A percentile compares a stretch with the other conserved stretches of the same genome.
These are phyloP conservation scores for Bremia lactucae DNA, from an alignment of 352 stramenopile species.

Conservation along the genomic window DNA sequence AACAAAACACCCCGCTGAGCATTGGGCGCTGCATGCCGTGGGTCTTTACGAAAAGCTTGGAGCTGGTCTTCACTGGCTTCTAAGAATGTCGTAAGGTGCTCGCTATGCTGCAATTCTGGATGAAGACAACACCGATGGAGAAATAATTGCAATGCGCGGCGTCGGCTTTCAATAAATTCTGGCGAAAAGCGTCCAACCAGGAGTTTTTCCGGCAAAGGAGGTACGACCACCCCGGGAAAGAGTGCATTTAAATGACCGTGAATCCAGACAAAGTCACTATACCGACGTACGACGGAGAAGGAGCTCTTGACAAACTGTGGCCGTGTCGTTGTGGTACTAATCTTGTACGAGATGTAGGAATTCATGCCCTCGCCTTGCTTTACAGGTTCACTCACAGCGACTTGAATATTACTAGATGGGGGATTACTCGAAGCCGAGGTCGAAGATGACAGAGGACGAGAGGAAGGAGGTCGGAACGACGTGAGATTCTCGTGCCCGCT, in stretches of 20 bases:
- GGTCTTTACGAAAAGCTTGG: conserved; percentile 50
- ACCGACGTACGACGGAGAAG: conserved; percentile 88
- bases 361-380: conserved; percentile 96
- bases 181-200: conserved; percentile 89
- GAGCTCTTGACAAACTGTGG: conserved; percentile 78
- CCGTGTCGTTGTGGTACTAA: conserved; percentile 67
- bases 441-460: conserved; percentile 2
- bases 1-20: conserved; percentile 57
- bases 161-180: conserved; percentile 85
- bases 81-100: conserved; percentile 77
- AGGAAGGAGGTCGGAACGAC: no score
- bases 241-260: conserved; percentile 81
- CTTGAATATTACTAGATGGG: conserved; percentile 41
- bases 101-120: conserved; percentile 75
- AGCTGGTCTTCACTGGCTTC: conserved; percentile 70
- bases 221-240: conserved; percentile 87
- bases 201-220: conserved; percentile 93
- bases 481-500: conserved; percentile 8
- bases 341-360: conserved; percentile 96
- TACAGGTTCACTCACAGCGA: conserved; percentile 90
- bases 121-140: conserved; percentile 67
- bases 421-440: conserved; percentile 1
- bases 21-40: conserved; percentile 34
- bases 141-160: conserved; percentile 72
- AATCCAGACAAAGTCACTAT: conserved; percentile 95